phyloP scores from a whole-genome alignment of 371 early-diverging fungal species.

The Dipsacomyces acuminosporus region DNA sequence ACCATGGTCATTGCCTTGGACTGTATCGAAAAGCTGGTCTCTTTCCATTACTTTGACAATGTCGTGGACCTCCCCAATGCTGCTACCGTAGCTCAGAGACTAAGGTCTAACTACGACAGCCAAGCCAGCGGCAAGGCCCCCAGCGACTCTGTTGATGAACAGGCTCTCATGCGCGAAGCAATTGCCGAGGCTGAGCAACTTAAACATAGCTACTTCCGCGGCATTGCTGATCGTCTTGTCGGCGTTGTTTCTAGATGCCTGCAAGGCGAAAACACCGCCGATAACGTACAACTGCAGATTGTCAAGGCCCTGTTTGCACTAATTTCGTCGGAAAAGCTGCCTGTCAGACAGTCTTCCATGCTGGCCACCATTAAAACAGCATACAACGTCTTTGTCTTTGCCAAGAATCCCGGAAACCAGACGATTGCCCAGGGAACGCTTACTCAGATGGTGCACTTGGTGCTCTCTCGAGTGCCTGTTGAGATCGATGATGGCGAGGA shows the following conservation, averaged over 20 bases:
- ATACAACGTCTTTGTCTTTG: slow-evolving; percentile 65
- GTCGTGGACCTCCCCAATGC: slow-evolving; percentile 32
- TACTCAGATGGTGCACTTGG: slow-evolving; percentile 83
- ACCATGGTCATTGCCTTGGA: slow-evolving; percentile 60
- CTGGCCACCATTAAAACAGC: slow-evolving; percentile 77
- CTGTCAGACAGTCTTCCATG: slow-evolving; percentile 71
- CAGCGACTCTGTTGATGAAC: slow-evolving; percentile 2
- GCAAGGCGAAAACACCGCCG: slow-evolving; percentile 34
- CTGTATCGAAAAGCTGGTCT: slow-evolving; percentile 70
- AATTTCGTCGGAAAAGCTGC: slow-evolving; percentile 62
- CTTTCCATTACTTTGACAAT: slow-evolving; percentile 59
- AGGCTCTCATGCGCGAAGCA: slow-evolving; percentile 51
- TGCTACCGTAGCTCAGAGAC: slow-evolving; percentile 6
- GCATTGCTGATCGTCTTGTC: slow-evolving; percentile 40
- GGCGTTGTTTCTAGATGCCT: slow-evolving; percentile 30
- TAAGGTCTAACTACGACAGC: slow-evolving; percentile 5
- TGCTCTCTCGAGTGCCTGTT: slow-evolving; percentile 60
- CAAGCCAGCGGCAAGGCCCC: neutral
- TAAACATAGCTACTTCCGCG: slow-evolving; percentile 50
- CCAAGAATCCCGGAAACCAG: slow-evolving; percentile 70
- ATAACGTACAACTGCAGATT: slow-evolving; percentile 37
- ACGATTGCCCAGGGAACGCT: slow-evolving; percentile 82
- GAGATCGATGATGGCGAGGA: slow-evolving; percentile 18
- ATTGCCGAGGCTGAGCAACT: slow-evolving; percentile 49
- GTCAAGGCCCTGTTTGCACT: slow-evolving; percentile 77